Base-by-base conservation (phyloP, 192 early-diverging fungal species). In the Coemansia sp. region DNA sequence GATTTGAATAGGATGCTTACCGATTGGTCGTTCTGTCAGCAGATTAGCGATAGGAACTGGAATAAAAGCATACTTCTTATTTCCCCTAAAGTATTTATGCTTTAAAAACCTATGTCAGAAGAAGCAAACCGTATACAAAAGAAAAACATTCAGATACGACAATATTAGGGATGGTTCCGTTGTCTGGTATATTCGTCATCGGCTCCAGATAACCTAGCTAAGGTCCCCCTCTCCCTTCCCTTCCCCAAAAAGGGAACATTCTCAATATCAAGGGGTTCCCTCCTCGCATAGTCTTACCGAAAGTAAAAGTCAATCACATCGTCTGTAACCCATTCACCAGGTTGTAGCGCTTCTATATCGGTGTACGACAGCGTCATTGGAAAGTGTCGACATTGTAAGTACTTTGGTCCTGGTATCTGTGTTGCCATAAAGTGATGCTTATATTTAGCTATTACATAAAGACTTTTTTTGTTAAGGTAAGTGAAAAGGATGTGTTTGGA, bases 271-370 rank as follows among this genome's bases (percentile, higher is more conserved):
- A 30, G 6, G 3, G 6, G 6, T 6, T 30, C 28, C 8, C n/a
- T n/a, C 22, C 51, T 19, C 27, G 24, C 16, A 25, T 28, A 25
- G 12, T 16, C 64, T 51, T 67, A 67, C 67, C 67, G 56, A 55
- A 73, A 79, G 68, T 79, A 79, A 64, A 73, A 79, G 57, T 79
- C 76, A 22, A 79, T 79, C 24, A 64, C 71, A 23, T 79, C 76
- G 64, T 79, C 76, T 5, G 76, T 79, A 18, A 79, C 64, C 76
- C 76, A 79, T 41, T 73, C 68, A n/a, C 71, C 70, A 0, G 76
- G 76, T 56, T 62, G 44, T 1, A 79, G 68, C 2, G 76, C 71
- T 5, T 79, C 76, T 44, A 79, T 62, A 24, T 79, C 76, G 2
- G 64, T 59, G 12, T 59, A 60, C 16, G 76, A 70, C 34, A 79